Conservation (phyloP, 78 protist species). For the Dictyostelium intermedium region DNA sequence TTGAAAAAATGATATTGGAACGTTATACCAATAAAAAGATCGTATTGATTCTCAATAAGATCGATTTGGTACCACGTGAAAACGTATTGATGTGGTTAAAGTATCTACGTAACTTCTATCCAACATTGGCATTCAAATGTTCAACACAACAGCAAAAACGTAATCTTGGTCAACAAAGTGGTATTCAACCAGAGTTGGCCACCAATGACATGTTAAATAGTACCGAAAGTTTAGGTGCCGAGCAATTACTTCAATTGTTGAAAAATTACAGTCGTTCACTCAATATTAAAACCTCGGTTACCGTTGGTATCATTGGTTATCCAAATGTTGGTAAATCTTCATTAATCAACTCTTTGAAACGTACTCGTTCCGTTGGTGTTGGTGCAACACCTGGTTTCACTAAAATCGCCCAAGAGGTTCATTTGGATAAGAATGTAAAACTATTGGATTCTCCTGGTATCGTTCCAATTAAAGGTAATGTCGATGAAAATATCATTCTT, state of each 20-base stretch:
- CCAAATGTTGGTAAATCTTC: constrained; percentile 99
- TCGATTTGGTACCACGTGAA: constrained; percentile 95
- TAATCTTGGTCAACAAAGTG: constrained; percentile 65
- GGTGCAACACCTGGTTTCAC: constrained; percentile 95
- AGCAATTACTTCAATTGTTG: constrained; percentile 80
- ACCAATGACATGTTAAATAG: constrained; percentile 10
- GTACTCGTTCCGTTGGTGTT: constrained; percentile 90
- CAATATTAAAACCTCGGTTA: constrained; percentile 86
- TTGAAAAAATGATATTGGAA: constrained; percentile 88
- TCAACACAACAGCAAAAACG: constrained; percentile 78
- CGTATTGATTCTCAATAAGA: constrained; percentile 95
- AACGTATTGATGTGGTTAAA: constrained; percentile 86
- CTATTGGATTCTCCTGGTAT: constrained; percentile 98
- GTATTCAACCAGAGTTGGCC: constrained; percentile 26
- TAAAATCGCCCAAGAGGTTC: constrained; percentile 85
- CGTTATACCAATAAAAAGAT: constrained; percentile 83
- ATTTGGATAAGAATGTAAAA: constrained; percentile 90
- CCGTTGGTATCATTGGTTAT: constrained; percentile 97
- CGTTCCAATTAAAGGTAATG: constrained; percentile 68
- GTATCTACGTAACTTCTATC: constrained; percentile 82
- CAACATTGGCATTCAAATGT: constrained; percentile 94
- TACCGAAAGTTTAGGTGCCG: constrained; percentile 86
- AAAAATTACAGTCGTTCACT: constrained; percentile 91
- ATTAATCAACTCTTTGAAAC: constrained; percentile 96
- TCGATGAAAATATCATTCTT: constrained; percentile 66